Percentiles rank a stretch among this genome's conserved stretches.
These are phyloP conservation scores for Trichosporon coremiiforme DNA, from an alignment of 1,284 basidiomycete species.

Conservation along the genomic window DNA sequence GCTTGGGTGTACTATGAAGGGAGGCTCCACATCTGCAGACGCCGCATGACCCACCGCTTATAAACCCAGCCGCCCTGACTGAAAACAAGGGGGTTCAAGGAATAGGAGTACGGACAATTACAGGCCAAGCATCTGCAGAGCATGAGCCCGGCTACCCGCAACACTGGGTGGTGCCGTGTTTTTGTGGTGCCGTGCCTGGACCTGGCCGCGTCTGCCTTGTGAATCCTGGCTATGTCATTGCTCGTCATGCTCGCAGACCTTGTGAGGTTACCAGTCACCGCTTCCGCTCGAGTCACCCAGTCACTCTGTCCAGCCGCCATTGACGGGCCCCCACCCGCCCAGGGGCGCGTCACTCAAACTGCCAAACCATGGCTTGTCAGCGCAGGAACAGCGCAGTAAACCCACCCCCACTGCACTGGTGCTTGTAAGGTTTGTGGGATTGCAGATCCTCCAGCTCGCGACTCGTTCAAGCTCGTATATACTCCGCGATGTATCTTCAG, in stretches of 20 bases:
- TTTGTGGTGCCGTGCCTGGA: conserved; percentile 7
- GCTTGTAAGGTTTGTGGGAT: neutral
- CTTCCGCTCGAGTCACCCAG: neutral
- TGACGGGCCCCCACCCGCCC: neutral
- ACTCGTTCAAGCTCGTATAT: neutral
- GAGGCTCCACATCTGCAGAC: no score
- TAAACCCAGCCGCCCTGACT: neutral
- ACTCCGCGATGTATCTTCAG: neutral
- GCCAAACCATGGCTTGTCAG: no score
- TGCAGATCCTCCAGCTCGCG: neutral
- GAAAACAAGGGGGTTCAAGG: neutral
- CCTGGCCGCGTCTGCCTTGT: neutral
- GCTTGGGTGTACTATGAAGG: no score
- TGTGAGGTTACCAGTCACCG: neutral
- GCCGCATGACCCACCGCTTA: neutral
- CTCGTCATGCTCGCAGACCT: neutral
- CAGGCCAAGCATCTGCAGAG: neutral
- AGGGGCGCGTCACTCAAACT: neutral
- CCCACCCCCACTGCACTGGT: no score
- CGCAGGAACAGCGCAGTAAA: no score
- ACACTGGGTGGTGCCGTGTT: neutral
- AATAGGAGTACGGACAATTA: neutral
- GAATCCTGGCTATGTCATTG: neutral
- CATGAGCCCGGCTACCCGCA: neutral
- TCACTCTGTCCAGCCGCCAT: conserved; percentile 4